These are phyloP conservation scores for Pigoraptor vietnamica DNA, from an alignment of 78 protist species.

Conservation along the genomic window DNA sequence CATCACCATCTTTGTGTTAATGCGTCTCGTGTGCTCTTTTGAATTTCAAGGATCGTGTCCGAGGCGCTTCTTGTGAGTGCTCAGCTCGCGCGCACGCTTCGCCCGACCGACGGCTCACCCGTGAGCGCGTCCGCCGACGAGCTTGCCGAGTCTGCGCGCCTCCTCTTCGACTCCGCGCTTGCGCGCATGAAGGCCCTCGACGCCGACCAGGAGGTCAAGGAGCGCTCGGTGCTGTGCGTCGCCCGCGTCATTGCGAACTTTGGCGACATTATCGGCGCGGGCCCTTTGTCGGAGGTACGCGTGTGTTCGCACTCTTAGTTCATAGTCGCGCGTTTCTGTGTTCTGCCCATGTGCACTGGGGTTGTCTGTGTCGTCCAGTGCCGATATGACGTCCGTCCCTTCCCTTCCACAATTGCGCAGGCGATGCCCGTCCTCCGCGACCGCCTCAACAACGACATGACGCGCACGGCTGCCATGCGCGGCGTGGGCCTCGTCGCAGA, in stretches of 20 bases:
- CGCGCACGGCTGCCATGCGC: constrained; percentile 66
- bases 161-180: not conserved
- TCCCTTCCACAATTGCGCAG: too few species aligned
- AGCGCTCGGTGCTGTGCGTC: constrained; percentile 64
- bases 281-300: too few species aligned
- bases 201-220: constrained; percentile 92
- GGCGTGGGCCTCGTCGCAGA: constrained; percentile 15
- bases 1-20: too few species aligned
- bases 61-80: not conserved
- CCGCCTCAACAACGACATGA: constrained; percentile 80
- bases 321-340: too few species aligned
- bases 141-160: not conserved
- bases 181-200: constrained; percentile 71
- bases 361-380: too few species aligned
- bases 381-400: too few species aligned
- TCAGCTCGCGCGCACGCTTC: not conserved
- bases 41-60: too few species aligned
- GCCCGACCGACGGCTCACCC: not conserved
- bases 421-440: constrained; percentile 49
- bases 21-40: too few species aligned
- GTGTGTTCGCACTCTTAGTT: not conserved
- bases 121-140: not conserved
- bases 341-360: too few species aligned
- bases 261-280: constrained; percentile 42
- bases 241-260: constrained; percentile 58